Evolutionary conservation across 2,329 filamentous ascomycete species (phyloP).

Genomic region (Bipolaris cookei): DNA sequence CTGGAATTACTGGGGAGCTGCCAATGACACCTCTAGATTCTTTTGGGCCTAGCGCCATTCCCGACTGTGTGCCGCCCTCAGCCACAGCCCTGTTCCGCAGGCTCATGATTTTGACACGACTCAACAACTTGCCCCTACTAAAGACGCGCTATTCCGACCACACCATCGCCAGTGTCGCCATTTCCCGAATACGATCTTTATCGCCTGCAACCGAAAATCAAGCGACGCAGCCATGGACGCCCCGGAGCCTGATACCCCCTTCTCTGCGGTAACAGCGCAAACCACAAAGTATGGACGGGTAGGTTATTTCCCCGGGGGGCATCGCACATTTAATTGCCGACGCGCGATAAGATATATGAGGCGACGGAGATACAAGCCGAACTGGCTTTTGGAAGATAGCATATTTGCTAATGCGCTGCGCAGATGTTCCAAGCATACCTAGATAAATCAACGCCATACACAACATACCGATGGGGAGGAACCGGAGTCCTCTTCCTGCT

Average conservation of each 20-base stretch:
- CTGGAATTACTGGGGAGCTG: constrained; percentile 6
- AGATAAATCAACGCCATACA: constrained; percentile 89
- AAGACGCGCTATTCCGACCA: constrained; percentile 7
- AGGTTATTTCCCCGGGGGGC: constrained; percentile 45
- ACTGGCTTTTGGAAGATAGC: neutral
- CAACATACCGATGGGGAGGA: constrained; percentile 86
- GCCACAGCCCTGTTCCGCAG: constrained; percentile 35
- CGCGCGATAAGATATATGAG: neutral
- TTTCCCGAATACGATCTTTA: neutral
- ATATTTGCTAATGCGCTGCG: constrained; percentile 23
- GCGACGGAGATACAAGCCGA: neutral
- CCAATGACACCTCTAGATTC: neutral
- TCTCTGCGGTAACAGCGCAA: constrained; percentile 85
- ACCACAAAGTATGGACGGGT: constrained; percentile 77
- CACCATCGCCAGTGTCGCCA: constrained; percentile 4
- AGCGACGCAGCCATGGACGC: constrained; percentile 70
- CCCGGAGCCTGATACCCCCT: constrained; percentile 88
- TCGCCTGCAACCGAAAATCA: neutral
- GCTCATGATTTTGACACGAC: constrained; percentile 37
- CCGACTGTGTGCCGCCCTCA: constrained; percentile 12
- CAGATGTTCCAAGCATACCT: constrained; percentile 94
- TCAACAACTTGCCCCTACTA: constrained; percentile 26
- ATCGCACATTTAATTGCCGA: constrained; percentile 14
- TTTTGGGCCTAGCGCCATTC: constrained; percentile 10
- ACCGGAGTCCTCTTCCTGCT: constrained; percentile 76